phyloP scores from a whole-genome alignment of 352 stramenopile genomes.

The Pseudoperonospora humuli region DNA sequence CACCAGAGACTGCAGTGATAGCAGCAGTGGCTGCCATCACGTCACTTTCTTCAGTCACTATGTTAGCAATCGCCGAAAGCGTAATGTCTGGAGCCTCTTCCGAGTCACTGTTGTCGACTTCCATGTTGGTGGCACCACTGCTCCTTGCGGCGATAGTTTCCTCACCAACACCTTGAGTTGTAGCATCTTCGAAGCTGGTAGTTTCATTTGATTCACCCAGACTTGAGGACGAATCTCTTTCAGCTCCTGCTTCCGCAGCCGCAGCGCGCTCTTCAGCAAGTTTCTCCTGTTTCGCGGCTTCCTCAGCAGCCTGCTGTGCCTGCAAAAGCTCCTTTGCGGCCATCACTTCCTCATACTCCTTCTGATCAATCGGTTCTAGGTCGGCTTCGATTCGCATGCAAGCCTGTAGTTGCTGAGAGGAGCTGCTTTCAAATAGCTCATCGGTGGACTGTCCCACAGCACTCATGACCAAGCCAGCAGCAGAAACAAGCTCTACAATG shows the following conservation, averaged over 20 bases:
- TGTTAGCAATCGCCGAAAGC: slow-evolving; percentile 78
- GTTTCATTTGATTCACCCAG: slow-evolving; percentile 10
- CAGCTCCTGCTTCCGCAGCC: slow-evolving; percentile 14
- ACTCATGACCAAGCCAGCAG: slow-evolving; percentile 50
- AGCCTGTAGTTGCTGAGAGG: slow-evolving; percentile 32
- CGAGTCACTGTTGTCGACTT: slow-evolving; percentile 74
- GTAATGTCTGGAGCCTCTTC: slow-evolving; percentile 73
- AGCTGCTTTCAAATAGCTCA: slow-evolving; percentile 40
- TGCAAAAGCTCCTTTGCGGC: slow-evolving; percentile 33
- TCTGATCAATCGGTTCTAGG: slow-evolving; percentile 52
- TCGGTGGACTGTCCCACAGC: slow-evolving; percentile 42
- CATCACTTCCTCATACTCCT: slow-evolving; percentile 61
- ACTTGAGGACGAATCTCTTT: slow-evolving; percentile 19
- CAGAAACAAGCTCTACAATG: slow-evolving; percentile 74
- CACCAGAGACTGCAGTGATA: slow-evolving; percentile 32
- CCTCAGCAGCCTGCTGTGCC: slow-evolving; percentile 40
- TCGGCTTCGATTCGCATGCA: slow-evolving; percentile 60
- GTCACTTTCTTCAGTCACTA: slow-evolving; percentile 77
- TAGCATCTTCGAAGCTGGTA: slow-evolving; percentile 11
- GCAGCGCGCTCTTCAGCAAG: slow-evolving; percentile 35
- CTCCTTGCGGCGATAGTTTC: slow-evolving; percentile 14
- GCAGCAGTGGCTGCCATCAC: slow-evolving; percentile 46
- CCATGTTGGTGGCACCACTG: slow-evolving; percentile 52
- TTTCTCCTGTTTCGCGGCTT: slow-evolving; percentile 34
- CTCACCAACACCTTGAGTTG: slow-evolving; percentile 23